These are phyloP conservation scores for Porphyrellus cyaneotinctus DNA, from an alignment of 768 basidiomycete species.

Conservation along the genomic window DNA sequence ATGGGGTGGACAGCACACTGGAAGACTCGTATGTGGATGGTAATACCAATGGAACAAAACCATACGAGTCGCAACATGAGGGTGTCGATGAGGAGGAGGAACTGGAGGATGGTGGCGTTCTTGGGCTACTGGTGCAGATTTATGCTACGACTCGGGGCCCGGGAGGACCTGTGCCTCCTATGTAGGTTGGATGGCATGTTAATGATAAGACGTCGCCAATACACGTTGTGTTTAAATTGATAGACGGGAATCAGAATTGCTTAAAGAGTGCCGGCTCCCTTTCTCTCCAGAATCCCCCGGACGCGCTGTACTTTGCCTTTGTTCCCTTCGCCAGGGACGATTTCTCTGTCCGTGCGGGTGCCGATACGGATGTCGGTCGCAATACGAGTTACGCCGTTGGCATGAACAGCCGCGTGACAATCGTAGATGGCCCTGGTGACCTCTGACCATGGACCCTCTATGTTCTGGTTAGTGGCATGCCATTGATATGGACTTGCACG, in stretches of 20 bases:
- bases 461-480: neutral
- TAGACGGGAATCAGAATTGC: neutral
- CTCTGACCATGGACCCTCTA: slow-evolving; percentile 80
- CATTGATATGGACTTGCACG: slow-evolving; percentile 7
- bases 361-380: slow-evolving; percentile 96
- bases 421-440: slow-evolving; percentile 87
- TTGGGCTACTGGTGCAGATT: slow-evolving; percentile 84
- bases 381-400: slow-evolving; percentile 66
- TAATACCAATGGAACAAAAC: slow-evolving; percentile 37
- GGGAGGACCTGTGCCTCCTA: slow-evolving; percentile 43
- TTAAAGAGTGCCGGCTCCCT: slow-evolving; percentile 8
- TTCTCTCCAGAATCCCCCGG: slow-evolving; percentile 62
- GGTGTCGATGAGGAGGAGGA: slow-evolving; percentile 59
- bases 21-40: slow-evolving; percentile 75
- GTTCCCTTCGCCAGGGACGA: slow-evolving; percentile 66
- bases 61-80: slow-evolving; percentile 40
- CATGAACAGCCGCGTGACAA: slow-evolving; percentile 85
- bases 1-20: slow-evolving; percentile 56
- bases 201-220: neutral
- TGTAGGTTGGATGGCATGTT: slow-evolving; percentile 24
- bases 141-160: slow-evolving; percentile 54
- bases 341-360: slow-evolving; percentile 71
- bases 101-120: slow-evolving; percentile 75
- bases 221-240: neutral
- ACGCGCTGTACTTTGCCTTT: slow-evolving; percentile 78